Evolutionary conservation across 495 filamentous ascomycete genomes (phyloP).

Genomic region (Achaetomiella virescens): DNA sequence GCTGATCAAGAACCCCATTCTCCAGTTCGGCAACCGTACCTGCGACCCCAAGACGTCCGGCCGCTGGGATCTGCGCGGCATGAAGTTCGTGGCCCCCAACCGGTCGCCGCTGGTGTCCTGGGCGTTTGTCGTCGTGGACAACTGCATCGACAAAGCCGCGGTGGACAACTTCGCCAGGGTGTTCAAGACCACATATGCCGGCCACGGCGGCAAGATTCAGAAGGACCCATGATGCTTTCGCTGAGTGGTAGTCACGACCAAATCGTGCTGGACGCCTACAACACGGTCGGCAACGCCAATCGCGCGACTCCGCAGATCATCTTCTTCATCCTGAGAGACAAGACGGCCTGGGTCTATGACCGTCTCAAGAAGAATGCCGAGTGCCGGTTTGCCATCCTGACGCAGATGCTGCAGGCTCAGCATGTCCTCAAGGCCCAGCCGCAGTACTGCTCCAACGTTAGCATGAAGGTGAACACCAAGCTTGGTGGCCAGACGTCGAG

Average conservation of each 20-base stretch:
- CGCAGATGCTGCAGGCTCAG: slow-evolving; percentile 59
- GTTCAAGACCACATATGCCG: slow-evolving; percentile 56
- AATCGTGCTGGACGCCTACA: slow-evolving; percentile 22
- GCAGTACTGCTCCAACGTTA: slow-evolving; percentile 83
- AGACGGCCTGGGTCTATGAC: slow-evolving; percentile 60
- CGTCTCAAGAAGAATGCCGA: slow-evolving; percentile 79
- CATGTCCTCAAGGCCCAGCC: slow-evolving; percentile 56
- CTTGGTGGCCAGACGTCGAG: slow-evolving; percentile 70
- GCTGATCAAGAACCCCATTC: slow-evolving; percentile 62
- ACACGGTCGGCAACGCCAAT: slow-evolving; percentile 4
- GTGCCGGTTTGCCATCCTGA: slow-evolving; percentile 67
- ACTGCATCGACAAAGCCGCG: slow-evolving; percentile 30
- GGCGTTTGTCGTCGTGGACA: slow-evolving; percentile 48
- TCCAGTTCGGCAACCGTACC: slow-evolving; percentile 52
- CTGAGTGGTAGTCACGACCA: slow-evolving; percentile 8
- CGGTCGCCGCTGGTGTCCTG: slow-evolving; percentile 55
- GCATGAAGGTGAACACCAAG: slow-evolving; percentile 94
- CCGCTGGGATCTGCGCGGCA: slow-evolving; percentile 79
- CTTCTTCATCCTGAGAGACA: slow-evolving; percentile 65
- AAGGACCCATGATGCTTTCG: slow-evolving; percentile 31
- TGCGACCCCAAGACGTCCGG: slow-evolving; percentile 54
- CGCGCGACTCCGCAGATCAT: slow-evolving; percentile 51
- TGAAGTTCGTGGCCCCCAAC: slow-evolving; percentile 64
- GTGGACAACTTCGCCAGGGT: slow-evolving; percentile 51
- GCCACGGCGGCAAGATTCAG: slow-evolving; percentile 64